Conservation (phyloP, 1,139 yeast species). For the Chernovozyma sophiae-reginae region DNA sequence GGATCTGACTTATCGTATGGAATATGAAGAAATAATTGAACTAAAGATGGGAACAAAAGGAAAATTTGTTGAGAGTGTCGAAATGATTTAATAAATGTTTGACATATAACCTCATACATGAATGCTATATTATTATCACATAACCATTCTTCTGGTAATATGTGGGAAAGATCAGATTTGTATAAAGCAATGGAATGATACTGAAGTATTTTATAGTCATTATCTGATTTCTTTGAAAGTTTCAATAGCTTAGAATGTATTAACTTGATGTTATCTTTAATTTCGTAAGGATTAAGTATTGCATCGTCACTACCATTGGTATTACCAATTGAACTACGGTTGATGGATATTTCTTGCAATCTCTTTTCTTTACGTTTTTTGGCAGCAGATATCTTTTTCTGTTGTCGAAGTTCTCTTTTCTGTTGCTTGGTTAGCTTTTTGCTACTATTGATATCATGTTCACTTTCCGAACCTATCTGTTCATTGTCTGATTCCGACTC, state of each 20-base stretch:
- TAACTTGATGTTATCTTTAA: constrained; percentile 20
- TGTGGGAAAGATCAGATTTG: constrained; percentile 32
- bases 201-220: constrained; percentile 31
- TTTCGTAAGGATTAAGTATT: constrained; percentile 19
- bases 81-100: constrained; percentile 13
- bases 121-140: constrained; percentile 68
- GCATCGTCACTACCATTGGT: background rate
- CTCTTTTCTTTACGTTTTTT: constrained; percentile 17
- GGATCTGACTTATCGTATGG: constrained; percentile 17
- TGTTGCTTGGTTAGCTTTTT: constrained; percentile 25
- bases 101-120: constrained; percentile 50
- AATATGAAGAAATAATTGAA: constrained; percentile 37
- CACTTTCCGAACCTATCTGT: constrained; percentile 8
- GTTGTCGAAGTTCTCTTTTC: constrained; percentile 26
- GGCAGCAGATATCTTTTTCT: constrained; percentile 26
- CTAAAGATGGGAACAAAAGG: constrained; percentile 35
- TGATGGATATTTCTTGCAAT: constrained; percentile 12
- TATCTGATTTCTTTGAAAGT: constrained; percentile 9
- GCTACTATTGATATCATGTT: constrained; percentile 10
- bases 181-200: constrained; percentile 40
- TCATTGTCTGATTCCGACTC: constrained; percentile 8
- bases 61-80: constrained; percentile 21
- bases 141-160: constrained; percentile 62
- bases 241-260: constrained; percentile 14
- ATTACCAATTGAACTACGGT: background rate